Evolutionary conservation across 75 land plant genomes (phyloP).

Genomic region (Selaginella moellendorffii): DNA sequence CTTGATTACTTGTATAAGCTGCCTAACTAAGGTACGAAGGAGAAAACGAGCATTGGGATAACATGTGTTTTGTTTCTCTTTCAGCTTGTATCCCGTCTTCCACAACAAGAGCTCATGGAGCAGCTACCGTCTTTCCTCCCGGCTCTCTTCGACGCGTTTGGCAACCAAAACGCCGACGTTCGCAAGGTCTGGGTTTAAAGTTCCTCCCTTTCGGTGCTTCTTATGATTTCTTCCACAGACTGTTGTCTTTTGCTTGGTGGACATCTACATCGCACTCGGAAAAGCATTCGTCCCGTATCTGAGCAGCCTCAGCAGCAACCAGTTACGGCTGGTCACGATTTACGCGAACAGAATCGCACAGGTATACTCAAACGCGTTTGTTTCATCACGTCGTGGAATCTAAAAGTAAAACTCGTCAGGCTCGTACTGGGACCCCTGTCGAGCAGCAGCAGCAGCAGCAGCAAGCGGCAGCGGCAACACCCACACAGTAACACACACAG

Average conservation of each 20-base stretch:
- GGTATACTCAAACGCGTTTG: too few species aligned
- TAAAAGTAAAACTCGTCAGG: too few species aligned
- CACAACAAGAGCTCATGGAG: conserved; percentile 5
- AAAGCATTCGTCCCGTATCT: conserved; percentile 8
- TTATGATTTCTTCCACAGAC: background rate
- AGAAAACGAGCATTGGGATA: too few species aligned
- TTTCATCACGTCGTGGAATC: too few species aligned
- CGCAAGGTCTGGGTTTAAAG: conserved; percentile 9
- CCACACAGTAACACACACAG: too few species aligned
- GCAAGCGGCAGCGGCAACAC: too few species aligned
- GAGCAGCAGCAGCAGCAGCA: too few species aligned
- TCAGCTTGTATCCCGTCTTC: conserved; percentile 1
- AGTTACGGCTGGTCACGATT: conserved; percentile 4
- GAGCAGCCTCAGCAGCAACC: conserved; percentile 7
- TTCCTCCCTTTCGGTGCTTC: too few species aligned
- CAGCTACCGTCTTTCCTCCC: conserved; percentile 4
- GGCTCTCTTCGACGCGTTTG: conserved; percentile 7
- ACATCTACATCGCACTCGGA: conserved; percentile 6
- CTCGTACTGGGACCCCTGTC: too few species aligned
- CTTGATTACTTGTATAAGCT: conserved; percentile 1
- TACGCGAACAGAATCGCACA: conserved; percentile 9
- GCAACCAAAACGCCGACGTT: conserved; percentile 10
- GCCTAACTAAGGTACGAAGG: conserved; percentile 1
- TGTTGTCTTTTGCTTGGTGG: conserved; percentile 7
- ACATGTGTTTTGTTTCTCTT: background rate